phyloP scores from a whole-genome alignment of 1,139 yeast species.

The Torulaspora pretoriensis region DNA sequence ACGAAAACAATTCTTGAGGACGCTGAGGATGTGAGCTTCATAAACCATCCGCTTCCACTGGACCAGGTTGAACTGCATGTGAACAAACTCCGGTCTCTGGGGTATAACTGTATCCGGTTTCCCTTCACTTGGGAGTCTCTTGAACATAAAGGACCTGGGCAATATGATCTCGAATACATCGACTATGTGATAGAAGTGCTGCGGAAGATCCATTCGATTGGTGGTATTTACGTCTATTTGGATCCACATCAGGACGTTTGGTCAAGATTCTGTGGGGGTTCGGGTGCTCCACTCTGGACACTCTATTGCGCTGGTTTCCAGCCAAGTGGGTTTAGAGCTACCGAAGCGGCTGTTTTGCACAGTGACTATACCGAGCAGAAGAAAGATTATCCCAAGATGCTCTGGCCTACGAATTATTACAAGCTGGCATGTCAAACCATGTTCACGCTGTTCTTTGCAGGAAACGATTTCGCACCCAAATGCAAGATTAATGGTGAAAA shows the following conservation, averaged over 20 bases:
- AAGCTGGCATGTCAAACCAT: slow-evolving; percentile 73
- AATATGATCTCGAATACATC: slow-evolving; percentile 72
- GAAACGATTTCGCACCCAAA: slow-evolving; percentile 64
- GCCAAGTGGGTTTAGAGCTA: slow-evolving; percentile 59
- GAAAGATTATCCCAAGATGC: slow-evolving; percentile 66
- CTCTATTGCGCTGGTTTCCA: slow-evolving; percentile 90
- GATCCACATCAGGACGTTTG: slow-evolving; percentile 96
- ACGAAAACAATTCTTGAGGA: slow-evolving; percentile 51
- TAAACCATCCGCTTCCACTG: slow-evolving; percentile 75
- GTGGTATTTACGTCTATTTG: slow-evolving; percentile 75
- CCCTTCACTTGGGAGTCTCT: slow-evolving; percentile 89
- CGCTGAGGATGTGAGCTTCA: slow-evolving; percentile 72
- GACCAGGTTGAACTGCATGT: slow-evolving; percentile 70
- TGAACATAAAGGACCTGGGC: slow-evolving; percentile 84
- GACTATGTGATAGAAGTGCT: slow-evolving; percentile 65
- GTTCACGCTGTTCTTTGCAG: slow-evolving; percentile 85
- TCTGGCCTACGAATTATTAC: slow-evolving; percentile 87
- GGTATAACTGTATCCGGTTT: slow-evolving; percentile 74
- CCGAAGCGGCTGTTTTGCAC: slow-evolving; percentile 77
- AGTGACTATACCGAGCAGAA: slow-evolving; percentile 40
- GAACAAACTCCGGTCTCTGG: slow-evolving; percentile 68
- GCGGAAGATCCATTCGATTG: slow-evolving; percentile 52
- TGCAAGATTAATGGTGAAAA: slow-evolving; percentile 65
- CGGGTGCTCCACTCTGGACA: slow-evolving; percentile 96
- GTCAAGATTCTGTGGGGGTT: slow-evolving; percentile 89